phyloP scores from a whole-genome alignment of 257 asterid species.

The Leptodermis oblonga region DNA sequence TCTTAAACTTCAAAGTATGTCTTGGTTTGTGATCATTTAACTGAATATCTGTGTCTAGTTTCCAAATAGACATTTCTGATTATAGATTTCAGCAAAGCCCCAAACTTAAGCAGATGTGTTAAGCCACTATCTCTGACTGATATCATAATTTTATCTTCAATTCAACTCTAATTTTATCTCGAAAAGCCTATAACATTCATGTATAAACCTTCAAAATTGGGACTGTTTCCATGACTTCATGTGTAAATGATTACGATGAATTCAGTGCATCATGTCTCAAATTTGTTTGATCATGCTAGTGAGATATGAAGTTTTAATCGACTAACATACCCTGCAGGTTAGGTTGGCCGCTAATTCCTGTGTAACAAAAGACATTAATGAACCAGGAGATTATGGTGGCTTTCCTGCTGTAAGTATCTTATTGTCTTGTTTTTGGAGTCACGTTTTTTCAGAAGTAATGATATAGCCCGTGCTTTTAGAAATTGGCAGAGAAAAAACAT shows the following conservation, averaged over 20 bases:
- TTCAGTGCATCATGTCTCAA: neutral
- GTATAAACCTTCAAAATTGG: neutral
- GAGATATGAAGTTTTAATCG: neutral
- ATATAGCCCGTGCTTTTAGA: neutral
- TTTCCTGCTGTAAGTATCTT: slow-evolving; percentile 86
- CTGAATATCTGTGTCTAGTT: neutral
- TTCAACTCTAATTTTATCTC: neutral
- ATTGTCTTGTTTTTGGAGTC: slow-evolving; percentile 7
- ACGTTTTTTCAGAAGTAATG: neutral
- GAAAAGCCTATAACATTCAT: neutral
- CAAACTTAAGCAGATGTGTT: neutral
- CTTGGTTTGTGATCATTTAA: neutral
- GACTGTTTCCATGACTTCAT: neutral
- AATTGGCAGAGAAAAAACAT: neutral
- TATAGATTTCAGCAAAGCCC: neutral
- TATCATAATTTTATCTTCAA: neutral
- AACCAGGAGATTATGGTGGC: slow-evolving; percentile 93
- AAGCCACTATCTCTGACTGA: neutral
- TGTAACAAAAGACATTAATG: slow-evolving; percentile 70
- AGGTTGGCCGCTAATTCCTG: slow-evolving; percentile 84
- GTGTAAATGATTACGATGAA: neutral
- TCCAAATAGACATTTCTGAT: neutral
- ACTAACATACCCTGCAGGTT: slow-evolving; percentile 46
- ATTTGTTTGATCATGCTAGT: neutral
- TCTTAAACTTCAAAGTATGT: slow-evolving; percentile 5